Base-by-base conservation (phyloP, 2,329 filamentous ascomycete species). In the Chlorencoelia australis region DNA sequence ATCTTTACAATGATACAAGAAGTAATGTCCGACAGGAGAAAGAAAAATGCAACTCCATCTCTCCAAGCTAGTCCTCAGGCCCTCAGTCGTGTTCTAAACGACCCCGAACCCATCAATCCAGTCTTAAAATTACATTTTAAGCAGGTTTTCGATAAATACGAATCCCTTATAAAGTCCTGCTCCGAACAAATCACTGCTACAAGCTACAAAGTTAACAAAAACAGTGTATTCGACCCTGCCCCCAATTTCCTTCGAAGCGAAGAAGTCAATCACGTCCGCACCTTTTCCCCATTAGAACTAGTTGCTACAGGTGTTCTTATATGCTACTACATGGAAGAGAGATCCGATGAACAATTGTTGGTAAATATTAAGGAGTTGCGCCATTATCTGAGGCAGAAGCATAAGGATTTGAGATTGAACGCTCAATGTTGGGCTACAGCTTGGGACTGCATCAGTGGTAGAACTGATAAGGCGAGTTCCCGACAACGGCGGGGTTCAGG, bases 1-100 rank as follows among this genome's bases (percentile, higher is more conserved):
- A 55, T 58, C 8, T 58, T 59, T 27, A 52, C 55, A 4, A 58
- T 59, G 45, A 45, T 59, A 11, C 45, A 54, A 42, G 52, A 57
- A 36, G 48, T 53, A 30, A 41, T 50, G 32, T 41, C 40, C 30
- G 30, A 29, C 19, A 37, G 38, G 11, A 24, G 38, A 24, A 43
- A 33, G n/a, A 29, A 26, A 26, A 38, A 34, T 21, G n/a, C 35
- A 21, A 32, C 42, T 10, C 54, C 54, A 11, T 46, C 45, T 15
- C 49, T 58, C 4, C 50, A 53, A 42, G 44, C 55, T n/a, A 51
- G 43, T 19, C 53, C 55, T 7, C 35, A 46, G 20, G 45, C 51
- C 7, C 49, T 60, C 13, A 50, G 46, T 13, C 46, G 45, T 11
- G 47, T 60, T 15, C 48, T 58, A n/a, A 48, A 55, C 16, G 50